Base-by-base conservation (phyloP, 2,329 filamentous ascomycete species). In the Dactylellina parvicollis region DNA sequence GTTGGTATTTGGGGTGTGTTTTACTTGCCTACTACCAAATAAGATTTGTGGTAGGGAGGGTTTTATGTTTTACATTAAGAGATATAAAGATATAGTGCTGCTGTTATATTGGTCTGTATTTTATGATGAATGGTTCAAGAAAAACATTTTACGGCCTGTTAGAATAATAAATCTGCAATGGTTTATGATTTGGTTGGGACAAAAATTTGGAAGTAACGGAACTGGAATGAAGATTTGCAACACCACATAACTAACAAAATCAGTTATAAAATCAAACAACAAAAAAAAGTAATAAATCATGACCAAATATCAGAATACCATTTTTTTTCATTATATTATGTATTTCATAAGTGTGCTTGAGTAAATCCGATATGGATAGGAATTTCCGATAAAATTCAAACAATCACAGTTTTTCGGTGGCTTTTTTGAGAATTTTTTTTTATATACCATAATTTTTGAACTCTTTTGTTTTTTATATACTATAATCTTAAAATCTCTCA, bases 61-160 rank as follows among this genome's bases (percentile, higher is more conserved):
- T 12, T 28, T 9, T 4, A 10, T 16, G 12, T 22, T 12, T 20
- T 40, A 40, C n/a, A 40, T 40, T 49, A 28, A 28, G 16, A 24
- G 12, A 12, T 49, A 26, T 28, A 49, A 49, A 26, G 46, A 49
- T 16, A 26, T 26, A 3, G 4, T 49, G 22, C 46, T 49, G 10
- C 46, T 22, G 14, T 28, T 49, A 20, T 49, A 20, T 28, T 49
- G 22, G 16, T 49, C 46, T 22, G 46, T 49, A 20, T 49, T 49
- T n/a, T 26, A 20, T 24, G 14, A 14, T 8, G 4, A 24, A 26
- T n/a, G 28, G 12, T 28, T 26, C 10, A 28, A 26, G 20, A 8
- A 49, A 7, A 24, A 3, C 9, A 24, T 49, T 2, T 16, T 28
- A 8, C 12, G 4, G 14, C 10, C 8, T 12, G 14, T 26, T 26